A percentile compares a stretch with the other conserved stretches of the same genome.
These are phyloP conservation scores for Epicoccum nigrum DNA, from an alignment of 2,329 filamentous ascomycete species.

Conservation along the genomic window DNA sequence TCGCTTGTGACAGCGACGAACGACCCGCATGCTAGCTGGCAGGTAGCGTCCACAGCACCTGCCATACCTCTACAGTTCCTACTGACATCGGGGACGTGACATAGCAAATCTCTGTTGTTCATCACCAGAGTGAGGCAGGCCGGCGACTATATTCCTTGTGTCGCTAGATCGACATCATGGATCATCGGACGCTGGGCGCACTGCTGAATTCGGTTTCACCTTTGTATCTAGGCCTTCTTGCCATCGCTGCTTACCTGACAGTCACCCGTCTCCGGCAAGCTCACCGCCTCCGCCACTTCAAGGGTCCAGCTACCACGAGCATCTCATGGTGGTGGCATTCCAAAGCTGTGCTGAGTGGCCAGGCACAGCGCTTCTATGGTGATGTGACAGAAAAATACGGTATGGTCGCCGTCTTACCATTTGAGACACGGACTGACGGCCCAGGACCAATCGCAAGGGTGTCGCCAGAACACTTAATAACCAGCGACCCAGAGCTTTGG, in stretches of 20 bases:
- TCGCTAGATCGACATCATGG: conserved; percentile 19
- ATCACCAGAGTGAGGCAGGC: not conserved
- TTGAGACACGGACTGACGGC: not conserved
- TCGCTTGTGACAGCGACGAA: conserved; percentile 6
- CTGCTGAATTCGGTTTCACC: conserved; percentile 17
- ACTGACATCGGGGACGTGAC: too few species aligned
- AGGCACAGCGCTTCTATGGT: conserved; percentile 34
- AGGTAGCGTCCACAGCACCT: not conserved
- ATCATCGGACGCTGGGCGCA: not conserved
- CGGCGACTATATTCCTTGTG: not conserved
- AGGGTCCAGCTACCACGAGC: conserved; percentile 38
- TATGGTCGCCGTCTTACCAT: conserved; percentile 2
- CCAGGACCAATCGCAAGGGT: conserved; percentile 52
- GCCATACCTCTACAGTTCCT: too few species aligned
- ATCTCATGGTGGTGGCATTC: conserved; percentile 43
- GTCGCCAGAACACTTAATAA: conserved; percentile 58
- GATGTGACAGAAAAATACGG: conserved; percentile 42
- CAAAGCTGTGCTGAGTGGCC: conserved; percentile 34
- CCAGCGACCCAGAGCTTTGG: conserved; percentile 56
- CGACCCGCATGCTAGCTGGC: conserved; percentile 2
- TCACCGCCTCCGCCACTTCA: conserved; percentile 39
- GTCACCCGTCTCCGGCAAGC: conserved; percentile 32
- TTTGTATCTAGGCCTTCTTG: conserved; percentile 22
- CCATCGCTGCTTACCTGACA: conserved; percentile 23
- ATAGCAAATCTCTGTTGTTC: not conserved